Conservation (phyloP, 345 rosid genomes). For the Psidium friedrichsthalianum region DNA sequence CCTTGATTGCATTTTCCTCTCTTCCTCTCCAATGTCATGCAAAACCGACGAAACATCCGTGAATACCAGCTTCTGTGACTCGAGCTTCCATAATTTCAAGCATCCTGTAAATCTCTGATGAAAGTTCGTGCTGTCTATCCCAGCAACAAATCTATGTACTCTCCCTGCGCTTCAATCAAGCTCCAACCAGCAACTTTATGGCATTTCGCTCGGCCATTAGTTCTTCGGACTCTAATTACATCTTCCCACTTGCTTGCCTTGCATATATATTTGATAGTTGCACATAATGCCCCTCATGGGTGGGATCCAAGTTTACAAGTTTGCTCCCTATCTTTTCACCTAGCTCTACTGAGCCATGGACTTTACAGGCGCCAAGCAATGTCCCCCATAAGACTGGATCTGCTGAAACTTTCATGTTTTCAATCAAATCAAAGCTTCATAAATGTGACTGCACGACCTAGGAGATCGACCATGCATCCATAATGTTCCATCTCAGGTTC, state of each 20-base stretch:
- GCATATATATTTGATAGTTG: slow-evolving; percentile 19
- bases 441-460: slow-evolving; percentile 13
- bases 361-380: slow-evolving; percentile 12
- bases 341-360: slow-evolving; percentile 11
- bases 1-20: slow-evolving; percentile 10
- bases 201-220: slow-evolving; percentile 8
- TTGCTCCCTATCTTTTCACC: slow-evolving; percentile 10
- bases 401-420: neutral
- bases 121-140: slow-evolving; percentile 7
- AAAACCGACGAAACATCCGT: slow-evolving; percentile 6
- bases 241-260: slow-evolving; percentile 15
- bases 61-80: slow-evolving; percentile 11
- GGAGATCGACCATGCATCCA: slow-evolving; percentile 22
- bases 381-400: slow-evolving; percentile 17
- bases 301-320: slow-evolving; percentile 14
- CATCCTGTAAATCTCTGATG: slow-evolving; percentile 10
- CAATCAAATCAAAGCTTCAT: slow-evolving; percentile 13
- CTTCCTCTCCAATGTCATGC: slow-evolving; percentile 24
- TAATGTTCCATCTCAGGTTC: slow-evolving; percentile 21
- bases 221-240: slow-evolving; percentile 9
- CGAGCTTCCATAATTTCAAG: slow-evolving; percentile 10
- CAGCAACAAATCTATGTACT: slow-evolving; percentile 17
- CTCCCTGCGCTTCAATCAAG: slow-evolving; percentile 10
- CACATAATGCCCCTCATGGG: slow-evolving; percentile 15
- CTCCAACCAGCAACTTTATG: slow-evolving; percentile 19